Evolutionary conservation across 2,329 filamentous ascomycete species (phyloP), one percentile per base, ranked within the genome.

Genomic region (Neurospora sp.): DNA sequence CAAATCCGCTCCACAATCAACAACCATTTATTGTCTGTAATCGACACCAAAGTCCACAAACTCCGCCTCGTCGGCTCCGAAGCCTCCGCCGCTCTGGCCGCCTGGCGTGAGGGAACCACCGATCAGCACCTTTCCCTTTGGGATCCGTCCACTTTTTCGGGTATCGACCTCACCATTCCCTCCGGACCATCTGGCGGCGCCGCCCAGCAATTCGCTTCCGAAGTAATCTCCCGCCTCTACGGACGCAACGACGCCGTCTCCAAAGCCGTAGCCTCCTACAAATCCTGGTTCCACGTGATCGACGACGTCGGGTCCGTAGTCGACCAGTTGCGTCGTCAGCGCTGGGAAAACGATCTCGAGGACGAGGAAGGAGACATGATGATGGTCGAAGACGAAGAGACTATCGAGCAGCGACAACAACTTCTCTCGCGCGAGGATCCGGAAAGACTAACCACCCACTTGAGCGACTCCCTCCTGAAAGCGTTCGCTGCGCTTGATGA

Each of bases 311-410:
- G 85, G 62, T 82, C 83, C 19, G 83, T 90, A 3, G 85, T 93
- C 8, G 87, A 88, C 52, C 84, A 87, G 70, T 85, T 96, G 74
- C 87, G 84, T 71, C 86, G 86, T 66, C 88, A 90, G 73, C 86
- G 88, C 69, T 94, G 92, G 91, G 90, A 94, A 72, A 90, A 92
- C 69, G 90, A 92, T 37, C 88, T 91, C 67, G 88, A 91, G 67
- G 87, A 92, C 52, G 91, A 93, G 71, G 52, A n/a, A 28, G 19
- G 8, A 3, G 23, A 57, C 23, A 33, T 33, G 23, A 62, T 62
- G 52, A 36, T 62, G 52, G 52, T 62, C 12, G 52, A 62, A 36
- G 90, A 93, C 71, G 91, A 94, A 72, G 85, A 91, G 69, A 87
- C 86, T 0, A 86, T 91, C 23, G 89, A 92, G 72, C 84, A 84